Evolutionary conservation across 2,329 filamentous ascomycete species (phyloP).

Genomic region (Didymella arachidicola): DNA sequence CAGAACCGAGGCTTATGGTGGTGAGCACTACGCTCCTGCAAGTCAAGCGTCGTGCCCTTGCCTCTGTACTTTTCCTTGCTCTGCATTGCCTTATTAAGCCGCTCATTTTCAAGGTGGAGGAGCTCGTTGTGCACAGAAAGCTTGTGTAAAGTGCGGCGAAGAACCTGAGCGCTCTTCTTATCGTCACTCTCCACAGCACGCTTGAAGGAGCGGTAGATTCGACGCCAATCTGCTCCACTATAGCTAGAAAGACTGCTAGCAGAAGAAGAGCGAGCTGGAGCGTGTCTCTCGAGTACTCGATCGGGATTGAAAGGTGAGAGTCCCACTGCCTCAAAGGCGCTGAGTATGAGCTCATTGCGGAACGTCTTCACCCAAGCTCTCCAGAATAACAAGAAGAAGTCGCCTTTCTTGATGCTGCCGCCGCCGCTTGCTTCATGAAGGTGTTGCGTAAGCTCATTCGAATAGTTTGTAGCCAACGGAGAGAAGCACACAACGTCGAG

Average conservation of each 20-base stretch:
- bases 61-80: too few species aligned
- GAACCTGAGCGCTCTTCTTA: too few species aligned
- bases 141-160: too few species aligned
- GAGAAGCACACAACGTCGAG: slow-evolving; percentile 1
- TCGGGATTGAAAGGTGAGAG: neutral
- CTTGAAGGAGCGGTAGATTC: neutral
- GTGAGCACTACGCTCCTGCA: neutral
- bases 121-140: too few species aligned
- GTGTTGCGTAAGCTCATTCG: neutral
- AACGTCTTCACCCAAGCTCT: neutral
- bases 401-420: neutral
- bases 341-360: slow-evolving; percentile 4
- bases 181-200: too few species aligned
- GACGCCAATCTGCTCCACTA: neutral
- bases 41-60: neutral
- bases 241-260: too few species aligned
- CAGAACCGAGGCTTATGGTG: neutral
- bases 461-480: slow-evolving; percentile 2
- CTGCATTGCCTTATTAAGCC: too few species aligned
- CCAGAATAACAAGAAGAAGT: slow-evolving; percentile 3
- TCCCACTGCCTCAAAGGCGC: neutral
- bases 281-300: neutral
- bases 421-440: slow-evolving; percentile 1
- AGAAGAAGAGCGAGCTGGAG: too few species aligned
- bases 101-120: too few species aligned